phyloP scores from a whole-genome alignment of 1,284 basidiomycete genomes.

The Agaricales sp. region DNA sequence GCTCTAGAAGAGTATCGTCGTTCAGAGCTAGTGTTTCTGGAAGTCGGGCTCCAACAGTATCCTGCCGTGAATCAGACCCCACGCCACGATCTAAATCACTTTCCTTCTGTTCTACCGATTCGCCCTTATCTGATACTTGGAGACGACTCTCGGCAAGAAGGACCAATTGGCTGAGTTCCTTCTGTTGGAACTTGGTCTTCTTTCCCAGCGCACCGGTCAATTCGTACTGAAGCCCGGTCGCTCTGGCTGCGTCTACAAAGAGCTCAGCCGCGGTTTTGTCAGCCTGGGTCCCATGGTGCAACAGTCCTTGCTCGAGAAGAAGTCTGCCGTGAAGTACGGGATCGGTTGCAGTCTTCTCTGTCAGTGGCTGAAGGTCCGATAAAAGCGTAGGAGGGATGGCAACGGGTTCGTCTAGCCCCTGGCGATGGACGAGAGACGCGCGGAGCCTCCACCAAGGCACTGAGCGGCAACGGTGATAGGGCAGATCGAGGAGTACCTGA shows the following conservation, averaged over 20 bases:
- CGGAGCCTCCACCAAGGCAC: constrained; percentile 78
- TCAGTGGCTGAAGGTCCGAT: constrained; percentile 25
- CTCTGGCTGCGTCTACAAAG: constrained; percentile 73
- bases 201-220: constrained; percentile 91
- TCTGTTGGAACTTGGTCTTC: constrained; percentile 89
- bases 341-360: constrained; percentile 27
- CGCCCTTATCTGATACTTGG: constrained; percentile 24
- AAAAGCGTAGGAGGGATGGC: constrained; percentile 42
- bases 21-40: constrained; percentile 83
- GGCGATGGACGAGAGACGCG: constrained; percentile 65
- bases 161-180: constrained; percentile 82
- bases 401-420: constrained; percentile 82
- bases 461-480: constrained; percentile 36
- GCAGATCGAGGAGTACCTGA: constrained; percentile 54
- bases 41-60: no score
- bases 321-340: constrained; percentile 65
- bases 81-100: constrained; percentile 6
- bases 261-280: constrained; percentile 73
- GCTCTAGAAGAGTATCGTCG: constrained; percentile 94
- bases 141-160: constrained; percentile 82
- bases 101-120: constrained; percentile 11
- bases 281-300: constrained; percentile 65
- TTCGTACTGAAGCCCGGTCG: constrained; percentile 80
- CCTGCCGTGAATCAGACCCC: neutral
- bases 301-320: constrained; percentile 72